Percentiles rank a stretch among this genome's conserved stretches.
phyloP scores from a whole-genome alignment of 805 yeast species.

The Nakazawaea wyomingensis region DNA sequence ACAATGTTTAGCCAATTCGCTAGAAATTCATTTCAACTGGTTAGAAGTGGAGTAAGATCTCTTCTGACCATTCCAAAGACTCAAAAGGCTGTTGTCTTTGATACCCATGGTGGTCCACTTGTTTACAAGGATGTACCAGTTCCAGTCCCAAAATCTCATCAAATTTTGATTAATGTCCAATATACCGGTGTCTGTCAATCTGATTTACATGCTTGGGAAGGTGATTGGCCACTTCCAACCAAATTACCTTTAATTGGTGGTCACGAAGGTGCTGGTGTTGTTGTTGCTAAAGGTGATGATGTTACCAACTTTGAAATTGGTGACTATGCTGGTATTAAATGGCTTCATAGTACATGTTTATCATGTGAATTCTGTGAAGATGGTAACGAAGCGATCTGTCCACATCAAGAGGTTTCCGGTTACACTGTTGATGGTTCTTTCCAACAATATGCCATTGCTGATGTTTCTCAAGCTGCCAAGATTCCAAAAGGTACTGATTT shows the following conservation, averaged over 20 bases:
- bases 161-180: slow-evolving; percentile 50
- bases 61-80: slow-evolving; percentile 33
- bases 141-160: slow-evolving; percentile 55
- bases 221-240: slow-evolving; percentile 58
- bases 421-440: slow-evolving; percentile 42
- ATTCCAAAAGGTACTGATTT: slow-evolving; percentile 37
- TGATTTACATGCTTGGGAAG: slow-evolving; percentile 64
- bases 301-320: slow-evolving; percentile 54
- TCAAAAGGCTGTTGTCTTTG: slow-evolving; percentile 50
- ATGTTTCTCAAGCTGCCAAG: slow-evolving; percentile 36
- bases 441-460: slow-evolving; percentile 42
- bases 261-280: slow-evolving; percentile 66
- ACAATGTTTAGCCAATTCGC: background rate
- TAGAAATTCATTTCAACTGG: background rate
- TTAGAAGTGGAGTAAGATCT: background rate
- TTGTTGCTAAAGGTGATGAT: slow-evolving; percentile 50
- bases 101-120: slow-evolving; percentile 43
- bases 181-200: slow-evolving; percentile 67
- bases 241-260: slow-evolving; percentile 62
- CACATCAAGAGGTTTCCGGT: slow-evolving; percentile 35
- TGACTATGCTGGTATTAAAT: slow-evolving; percentile 58
- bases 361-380: slow-evolving; percentile 53
- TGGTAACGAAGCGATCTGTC: slow-evolving; percentile 50
- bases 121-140: slow-evolving; percentile 49
- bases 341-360: slow-evolving; percentile 59